These are phyloP conservation scores for Lactarius sanguifluus DNA, from an alignment of 768 basidiomycete species.

Conservation along the genomic window DNA sequence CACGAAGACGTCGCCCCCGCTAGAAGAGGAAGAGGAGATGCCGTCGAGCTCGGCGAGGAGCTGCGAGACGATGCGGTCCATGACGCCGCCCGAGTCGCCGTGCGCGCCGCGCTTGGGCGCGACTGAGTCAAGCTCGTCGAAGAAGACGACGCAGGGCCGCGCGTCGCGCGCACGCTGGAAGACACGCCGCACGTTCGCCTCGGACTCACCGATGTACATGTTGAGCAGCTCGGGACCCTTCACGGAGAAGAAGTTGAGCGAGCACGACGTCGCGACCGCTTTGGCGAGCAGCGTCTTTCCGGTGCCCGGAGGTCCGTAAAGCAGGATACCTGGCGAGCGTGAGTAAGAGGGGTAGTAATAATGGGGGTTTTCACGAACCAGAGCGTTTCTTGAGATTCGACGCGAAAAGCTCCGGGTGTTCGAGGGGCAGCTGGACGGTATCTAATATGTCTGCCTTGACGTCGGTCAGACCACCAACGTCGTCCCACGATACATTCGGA, in stretches of 20 bases:
- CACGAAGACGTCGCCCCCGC: constrained; percentile 80
- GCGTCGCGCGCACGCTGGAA: constrained; percentile 92
- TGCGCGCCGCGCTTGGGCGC: constrained; percentile 94
- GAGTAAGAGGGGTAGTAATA: neutral
- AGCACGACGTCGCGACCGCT: constrained; percentile 93
- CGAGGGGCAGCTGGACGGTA: constrained; percentile 89
- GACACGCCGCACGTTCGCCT: constrained; percentile 92
- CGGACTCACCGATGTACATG: constrained; percentile 98
- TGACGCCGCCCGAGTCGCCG: constrained; percentile 95
- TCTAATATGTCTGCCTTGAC: constrained; percentile 95
- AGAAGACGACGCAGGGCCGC: constrained; percentile 92
- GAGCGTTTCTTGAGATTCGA: constrained; percentile 95
- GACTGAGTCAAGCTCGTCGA: constrained; percentile 93
- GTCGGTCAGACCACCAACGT: constrained; percentile 85
- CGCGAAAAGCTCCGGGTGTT: constrained; percentile 86
- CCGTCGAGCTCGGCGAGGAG: constrained; percentile 92
- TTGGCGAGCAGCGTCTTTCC: constrained; percentile 95
- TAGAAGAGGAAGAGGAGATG: constrained; percentile 51
- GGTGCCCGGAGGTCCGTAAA: constrained; percentile 95
- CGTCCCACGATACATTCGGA: constrained; percentile 94
- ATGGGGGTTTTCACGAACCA: constrained; percentile 48
- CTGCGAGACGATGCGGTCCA: constrained; percentile 97
- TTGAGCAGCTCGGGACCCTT: constrained; percentile 95
- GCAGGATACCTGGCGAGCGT: constrained; percentile 64
- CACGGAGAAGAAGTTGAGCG: constrained; percentile 95